These are phyloP conservation scores for Tolypocladium guangdongense DNA, from an alignment of 2,329 filamentous ascomycete species.

Conservation along the genomic window DNA sequence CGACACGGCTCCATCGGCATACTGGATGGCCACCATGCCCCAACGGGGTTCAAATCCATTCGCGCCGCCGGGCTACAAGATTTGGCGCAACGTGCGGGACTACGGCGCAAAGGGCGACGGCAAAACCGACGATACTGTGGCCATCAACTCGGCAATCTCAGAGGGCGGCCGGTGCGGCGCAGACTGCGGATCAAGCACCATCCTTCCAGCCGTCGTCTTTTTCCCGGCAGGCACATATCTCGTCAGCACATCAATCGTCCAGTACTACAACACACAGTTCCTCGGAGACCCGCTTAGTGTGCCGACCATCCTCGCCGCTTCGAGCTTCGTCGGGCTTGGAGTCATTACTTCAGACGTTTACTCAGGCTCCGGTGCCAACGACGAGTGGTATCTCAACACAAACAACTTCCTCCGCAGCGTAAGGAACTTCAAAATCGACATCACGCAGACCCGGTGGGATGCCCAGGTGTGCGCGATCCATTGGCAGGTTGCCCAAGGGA, in stretches of 20 bases:
- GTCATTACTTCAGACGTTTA: constrained; percentile 39
- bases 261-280: constrained; percentile 53
- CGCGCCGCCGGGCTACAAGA: no score
- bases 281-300: constrained; percentile 20
- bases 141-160: constrained; percentile 36
- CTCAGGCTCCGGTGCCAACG: background rate
- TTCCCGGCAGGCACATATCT: constrained; percentile 41
- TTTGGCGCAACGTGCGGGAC: constrained; percentile 26
- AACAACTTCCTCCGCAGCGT: constrained; percentile 56
- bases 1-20: no score
- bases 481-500: constrained; percentile 53
- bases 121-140: constrained; percentile 39
- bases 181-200: constrained; percentile 18
- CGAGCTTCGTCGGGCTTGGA: constrained; percentile 42
- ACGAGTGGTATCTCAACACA: constrained; percentile 19
- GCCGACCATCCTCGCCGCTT: constrained; percentile 41
- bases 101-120: constrained; percentile 22
- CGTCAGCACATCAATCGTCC: constrained; percentile 43
- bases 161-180: constrained; percentile 22
- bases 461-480: constrained; percentile 37
- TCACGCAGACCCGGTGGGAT: constrained; percentile 17
- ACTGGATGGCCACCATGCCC: no score
- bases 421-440: constrained; percentile 54
- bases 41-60: no score
- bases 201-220: constrained; percentile 13